A percentile compares a stretch with the other conserved stretches of the same genome.
phyloP scores from a whole-genome alignment of 2,329 filamentous ascomycete genomes.

The Fusarium sp. region DNA sequence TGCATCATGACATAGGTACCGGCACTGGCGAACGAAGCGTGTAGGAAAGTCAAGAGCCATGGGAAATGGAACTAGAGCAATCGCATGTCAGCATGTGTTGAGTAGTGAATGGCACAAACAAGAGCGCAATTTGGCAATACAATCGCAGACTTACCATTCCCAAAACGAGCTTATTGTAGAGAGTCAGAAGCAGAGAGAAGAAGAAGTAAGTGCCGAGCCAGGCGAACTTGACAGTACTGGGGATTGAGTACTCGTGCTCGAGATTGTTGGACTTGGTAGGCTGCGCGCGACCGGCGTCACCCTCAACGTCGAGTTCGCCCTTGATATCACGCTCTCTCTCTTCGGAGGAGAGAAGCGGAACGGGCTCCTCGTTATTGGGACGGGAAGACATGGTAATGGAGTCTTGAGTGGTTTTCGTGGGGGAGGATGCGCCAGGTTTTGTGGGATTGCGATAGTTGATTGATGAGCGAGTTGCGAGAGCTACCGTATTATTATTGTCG shows the following conservation, averaged over 20 bases:
- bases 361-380: constrained; percentile 46
- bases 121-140: background rate
- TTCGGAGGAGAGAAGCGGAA: constrained; percentile 46
- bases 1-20: constrained; percentile 64
- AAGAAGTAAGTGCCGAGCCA: constrained; percentile 63
- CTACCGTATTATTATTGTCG: constrained; percentile 13
- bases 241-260: constrained; percentile 57
- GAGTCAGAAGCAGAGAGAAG: constrained; percentile 58
- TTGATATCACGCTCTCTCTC: constrained; percentile 47
- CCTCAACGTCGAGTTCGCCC: constrained; percentile 47
- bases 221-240: constrained; percentile 57
- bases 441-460: constrained; percentile 19
- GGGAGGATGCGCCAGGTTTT: constrained; percentile 21
- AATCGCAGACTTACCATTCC: constrained; percentile 53
- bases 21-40: constrained; percentile 65
- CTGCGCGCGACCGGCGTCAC: constrained; percentile 43
- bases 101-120: background rate
- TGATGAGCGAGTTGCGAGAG: background rate
- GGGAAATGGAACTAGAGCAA: constrained; percentile 63
- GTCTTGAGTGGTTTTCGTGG: background rate
- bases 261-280: constrained; percentile 48
- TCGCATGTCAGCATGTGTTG: constrained; percentile 29
- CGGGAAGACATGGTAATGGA: constrained; percentile 47
- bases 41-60: constrained; percentile 68
- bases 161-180: constrained; percentile 68